These are phyloP conservation scores for Biscogniauxia marginata DNA, from an alignment of 2,329 filamentous ascomycete genomes.

Conservation along the genomic window DNA sequence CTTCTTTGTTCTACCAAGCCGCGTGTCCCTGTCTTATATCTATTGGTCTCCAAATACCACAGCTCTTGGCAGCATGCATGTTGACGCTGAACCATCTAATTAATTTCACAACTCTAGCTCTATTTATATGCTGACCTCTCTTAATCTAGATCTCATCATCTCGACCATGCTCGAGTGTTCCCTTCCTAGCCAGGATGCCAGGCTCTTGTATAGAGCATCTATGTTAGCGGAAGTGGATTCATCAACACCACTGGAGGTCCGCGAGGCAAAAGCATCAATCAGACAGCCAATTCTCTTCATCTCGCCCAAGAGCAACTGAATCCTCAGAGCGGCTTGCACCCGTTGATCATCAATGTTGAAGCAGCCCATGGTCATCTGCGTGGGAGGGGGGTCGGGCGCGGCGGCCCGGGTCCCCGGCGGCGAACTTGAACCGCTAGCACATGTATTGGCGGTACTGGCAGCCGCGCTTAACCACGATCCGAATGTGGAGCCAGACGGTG, in stretches of 20 bases:
- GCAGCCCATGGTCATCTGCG: conserved; percentile 20
- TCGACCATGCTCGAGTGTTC: conserved; percentile 22
- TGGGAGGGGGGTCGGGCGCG: conserved; percentile 6
- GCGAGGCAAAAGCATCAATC: conserved; percentile 20
- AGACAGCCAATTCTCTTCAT: conserved; percentile 17
- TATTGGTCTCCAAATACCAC: no score
- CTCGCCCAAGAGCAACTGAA: conserved; percentile 25
- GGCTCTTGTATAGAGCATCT: conserved; percentile 19
- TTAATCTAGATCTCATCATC: conserved; percentile 17
- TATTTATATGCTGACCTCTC: conserved; percentile 11
- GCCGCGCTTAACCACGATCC: neutral
- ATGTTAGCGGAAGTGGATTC: conserved; percentile 1
- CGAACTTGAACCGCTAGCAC: neutral
- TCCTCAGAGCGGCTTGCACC: conserved; percentile 22
- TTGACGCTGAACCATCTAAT: no score
- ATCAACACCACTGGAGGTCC: conserved; percentile 2
- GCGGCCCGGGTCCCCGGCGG: neutral
- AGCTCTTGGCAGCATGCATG: no score
- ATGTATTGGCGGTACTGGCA: neutral
- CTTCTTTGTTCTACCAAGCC: no score
- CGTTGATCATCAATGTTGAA: conserved; percentile 25
- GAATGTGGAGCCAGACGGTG: neutral
- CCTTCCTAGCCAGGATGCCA: conserved; percentile 20
- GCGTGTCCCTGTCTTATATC: no score
- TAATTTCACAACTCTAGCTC: no score